A percentile compares a stretch with the other conserved stretches of the same genome.
These are phyloP conservation scores for Colletotrichum spinosum DNA, from an alignment of 2,329 filamentous ascomycete genomes.

Conservation along the genomic window DNA sequence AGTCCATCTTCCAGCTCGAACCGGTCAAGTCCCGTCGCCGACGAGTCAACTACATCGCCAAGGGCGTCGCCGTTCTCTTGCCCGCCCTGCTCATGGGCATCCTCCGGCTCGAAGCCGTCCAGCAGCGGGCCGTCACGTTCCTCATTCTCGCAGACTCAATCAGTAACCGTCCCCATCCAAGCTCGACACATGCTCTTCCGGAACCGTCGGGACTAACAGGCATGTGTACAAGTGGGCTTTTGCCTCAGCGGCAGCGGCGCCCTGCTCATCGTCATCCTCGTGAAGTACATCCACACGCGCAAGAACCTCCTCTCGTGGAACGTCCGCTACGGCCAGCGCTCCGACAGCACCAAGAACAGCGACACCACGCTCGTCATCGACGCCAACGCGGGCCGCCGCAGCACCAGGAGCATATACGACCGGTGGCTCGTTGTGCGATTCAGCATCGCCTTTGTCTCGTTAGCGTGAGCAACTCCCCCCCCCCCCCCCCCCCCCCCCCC, in stretches of 20 bases:
- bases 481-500: no score
- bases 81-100: conserved; percentile 50
- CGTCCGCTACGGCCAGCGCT: conserved; percentile 45
- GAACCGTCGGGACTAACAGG: background rate
- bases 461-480: conserved; percentile 46
- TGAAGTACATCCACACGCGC: conserved; percentile 54
- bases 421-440: conserved; percentile 58
- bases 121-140: conserved; percentile 43
- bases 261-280: conserved; percentile 52
- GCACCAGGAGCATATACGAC: conserved; percentile 54
- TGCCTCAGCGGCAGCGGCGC: conserved; percentile 51
- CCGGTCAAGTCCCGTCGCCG: conserved; percentile 43
- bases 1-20: conserved; percentile 47
- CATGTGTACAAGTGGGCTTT: conserved; percentile 48
- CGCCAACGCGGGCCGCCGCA: conserved; percentile 22
- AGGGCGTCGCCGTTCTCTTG: conserved; percentile 49
- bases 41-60: conserved; percentile 44
- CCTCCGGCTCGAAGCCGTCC: conserved; percentile 44
- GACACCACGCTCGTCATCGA: conserved; percentile 33
- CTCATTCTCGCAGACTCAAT: conserved; percentile 51
- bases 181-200: no score
- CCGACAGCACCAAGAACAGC: conserved; percentile 30
- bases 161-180: conserved; percentile 44
- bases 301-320: conserved; percentile 47
- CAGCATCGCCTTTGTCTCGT: conserved; percentile 54